These are phyloP conservation scores for Rhododendron molle DNA, from an alignment of 148 eudicot genomes.

Conservation along the genomic window DNA sequence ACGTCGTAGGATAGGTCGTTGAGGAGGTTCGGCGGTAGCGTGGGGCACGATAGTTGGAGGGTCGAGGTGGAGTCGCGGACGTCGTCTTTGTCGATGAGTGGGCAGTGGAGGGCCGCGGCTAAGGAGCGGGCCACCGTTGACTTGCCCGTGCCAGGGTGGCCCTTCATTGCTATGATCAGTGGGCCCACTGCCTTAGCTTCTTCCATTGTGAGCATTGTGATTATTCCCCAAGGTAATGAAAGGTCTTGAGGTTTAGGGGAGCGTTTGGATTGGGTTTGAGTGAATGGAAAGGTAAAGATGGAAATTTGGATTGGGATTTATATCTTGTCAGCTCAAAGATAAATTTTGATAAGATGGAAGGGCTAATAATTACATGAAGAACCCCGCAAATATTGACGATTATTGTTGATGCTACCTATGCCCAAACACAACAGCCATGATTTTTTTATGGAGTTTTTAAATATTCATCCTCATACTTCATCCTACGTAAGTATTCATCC, in stretches of 20 bases:
- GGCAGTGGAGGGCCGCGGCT: conserved; percentile 44
- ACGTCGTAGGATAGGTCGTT: conserved; percentile 67
- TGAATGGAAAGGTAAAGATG: neutral
- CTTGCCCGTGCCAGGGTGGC: conserved; percentile 56
- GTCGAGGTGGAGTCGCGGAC: conserved; percentile 47
- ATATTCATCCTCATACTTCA: no score
- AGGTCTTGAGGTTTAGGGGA: neutral
- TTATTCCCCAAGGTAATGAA: neutral
- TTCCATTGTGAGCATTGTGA: neutral
- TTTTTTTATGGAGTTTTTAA: no score
- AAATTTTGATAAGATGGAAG: neutral
- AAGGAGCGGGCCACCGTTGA: conserved; percentile 59
- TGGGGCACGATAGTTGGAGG: conserved; percentile 4
- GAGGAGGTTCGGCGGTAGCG: conserved; percentile 23
- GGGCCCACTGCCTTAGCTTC: neutral
- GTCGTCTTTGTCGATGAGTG: conserved; percentile 79
- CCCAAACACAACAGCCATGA: no score
- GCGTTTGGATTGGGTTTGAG: neutral
- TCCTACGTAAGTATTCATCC: no score
- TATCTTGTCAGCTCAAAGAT: neutral
- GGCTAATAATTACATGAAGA: neutral
- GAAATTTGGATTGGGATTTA: neutral
- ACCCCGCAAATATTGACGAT: no score
- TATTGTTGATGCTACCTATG: no score
- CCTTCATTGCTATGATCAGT: conserved; percentile 18